Evolutionary conservation across 2,329 filamentous ascomycete species (phyloP).

Genomic region (Venturia pyrina): DNA sequence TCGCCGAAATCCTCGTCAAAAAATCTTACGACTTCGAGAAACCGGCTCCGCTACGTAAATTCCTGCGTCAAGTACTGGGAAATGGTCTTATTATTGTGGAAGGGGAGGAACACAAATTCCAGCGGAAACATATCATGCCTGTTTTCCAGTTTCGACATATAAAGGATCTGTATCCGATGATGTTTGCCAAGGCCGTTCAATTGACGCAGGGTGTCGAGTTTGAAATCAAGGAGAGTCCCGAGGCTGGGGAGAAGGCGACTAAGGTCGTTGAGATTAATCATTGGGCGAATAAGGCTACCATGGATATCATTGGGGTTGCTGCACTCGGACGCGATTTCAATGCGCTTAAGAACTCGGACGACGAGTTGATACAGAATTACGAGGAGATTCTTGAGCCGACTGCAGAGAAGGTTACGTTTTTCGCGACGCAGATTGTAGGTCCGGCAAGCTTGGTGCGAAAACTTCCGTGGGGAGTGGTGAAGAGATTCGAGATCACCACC

Average conservation of each 20-base stretch:
- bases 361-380: slow-evolving; percentile 32
- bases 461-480: slow-evolving; percentile 39
- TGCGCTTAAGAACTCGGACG: slow-evolving; percentile 30
- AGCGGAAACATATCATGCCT: slow-evolving; percentile 66
- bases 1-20: slow-evolving; percentile 43
- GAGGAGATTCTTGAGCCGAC: slow-evolving; percentile 37
- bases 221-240: slow-evolving; percentile 35
- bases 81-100: slow-evolving; percentile 42
- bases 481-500: slow-evolving; percentile 28
- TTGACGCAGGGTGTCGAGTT: slow-evolving; percentile 52
- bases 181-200: slow-evolving; percentile 69
- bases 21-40: slow-evolving; percentile 47
- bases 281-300: slow-evolving; percentile 33
- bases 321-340: slow-evolving; percentile 35
- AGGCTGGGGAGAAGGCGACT: slow-evolving; percentile 20
- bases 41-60: slow-evolving; percentile 32
- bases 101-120: slow-evolving; percentile 39
- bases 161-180: slow-evolving; percentile 73
- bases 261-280: slow-evolving; percentile 31
- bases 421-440: slow-evolving; percentile 29
- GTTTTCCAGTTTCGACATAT: slow-evolving; percentile 80
- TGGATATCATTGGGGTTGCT: slow-evolving; percentile 38
- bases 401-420: slow-evolving; percentile 37
- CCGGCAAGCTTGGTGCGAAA: slow-evolving; percentile 28
- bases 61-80: slow-evolving; percentile 39